Conservation (phyloP, 73 alveolate genomes). For the Uronychia binucleata region DNA sequence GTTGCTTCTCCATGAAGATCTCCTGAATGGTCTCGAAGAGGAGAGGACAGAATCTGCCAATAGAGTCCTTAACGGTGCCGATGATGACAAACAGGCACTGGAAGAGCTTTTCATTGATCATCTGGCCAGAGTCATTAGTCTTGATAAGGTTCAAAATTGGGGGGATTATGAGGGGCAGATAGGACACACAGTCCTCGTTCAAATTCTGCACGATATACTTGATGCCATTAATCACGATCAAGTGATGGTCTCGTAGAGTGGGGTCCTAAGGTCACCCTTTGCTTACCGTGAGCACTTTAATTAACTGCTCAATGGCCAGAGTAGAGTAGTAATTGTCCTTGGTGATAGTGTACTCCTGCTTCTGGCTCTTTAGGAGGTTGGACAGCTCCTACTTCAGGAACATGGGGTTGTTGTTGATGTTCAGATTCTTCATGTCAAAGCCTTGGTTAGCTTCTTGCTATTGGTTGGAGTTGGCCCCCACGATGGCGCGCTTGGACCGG, state of each 20-base stretch:
- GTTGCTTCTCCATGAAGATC: not conserved
- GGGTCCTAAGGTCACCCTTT: constrained; percentile 17
- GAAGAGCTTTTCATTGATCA: constrained; percentile 10
- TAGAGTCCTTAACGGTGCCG: constrained; percentile 31
- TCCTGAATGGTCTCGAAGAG: constrained; percentile 23
- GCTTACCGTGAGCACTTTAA: constrained; percentile 11
- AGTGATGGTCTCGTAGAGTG: constrained; percentile 60
- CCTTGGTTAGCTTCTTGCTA: not conserved
- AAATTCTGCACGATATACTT: constrained; percentile 36
- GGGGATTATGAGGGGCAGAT: constrained; percentile 49
- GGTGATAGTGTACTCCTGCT: not conserved
- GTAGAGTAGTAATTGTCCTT: constrained; percentile 11
- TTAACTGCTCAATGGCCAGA: constrained; percentile 5
- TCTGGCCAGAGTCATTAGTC: not conserved
- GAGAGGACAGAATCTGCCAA: constrained; percentile 25
- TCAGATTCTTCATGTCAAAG: not conserved
- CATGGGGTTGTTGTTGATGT: constrained; percentile 8
- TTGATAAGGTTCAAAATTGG: constrained; percentile 43
- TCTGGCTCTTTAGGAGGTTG: not conserved
- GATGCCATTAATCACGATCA: constrained; percentile 44
- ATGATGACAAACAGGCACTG: constrained; percentile 47
- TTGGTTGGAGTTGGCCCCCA: not conserved
- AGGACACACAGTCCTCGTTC: constrained; percentile 27
- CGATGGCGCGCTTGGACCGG: not conserved
- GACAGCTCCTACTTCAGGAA: not conserved